Conservation (phyloP, 2,329 filamentous ascomycete species). For the Botrytis galanthina region DNA sequence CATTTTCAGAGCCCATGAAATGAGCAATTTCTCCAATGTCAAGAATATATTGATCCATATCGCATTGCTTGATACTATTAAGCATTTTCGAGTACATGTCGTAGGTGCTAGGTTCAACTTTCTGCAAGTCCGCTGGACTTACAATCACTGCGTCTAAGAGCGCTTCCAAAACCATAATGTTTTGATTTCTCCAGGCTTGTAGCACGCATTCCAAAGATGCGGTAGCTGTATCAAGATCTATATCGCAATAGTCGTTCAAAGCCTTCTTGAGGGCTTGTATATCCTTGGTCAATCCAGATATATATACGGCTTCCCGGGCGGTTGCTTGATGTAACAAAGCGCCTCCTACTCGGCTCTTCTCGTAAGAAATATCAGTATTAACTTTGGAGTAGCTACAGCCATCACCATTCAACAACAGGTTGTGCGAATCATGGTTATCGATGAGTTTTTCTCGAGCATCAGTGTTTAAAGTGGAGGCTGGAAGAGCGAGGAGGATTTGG, state of each 20-base stretch:
- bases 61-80: slow-evolving; percentile 4
- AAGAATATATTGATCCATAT: slow-evolving; percentile 14
- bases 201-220: slow-evolving; percentile 23
- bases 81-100: slow-evolving; percentile 12
- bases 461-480: background rate
- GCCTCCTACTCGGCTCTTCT: background rate
- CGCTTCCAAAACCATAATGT: background rate
- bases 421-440: background rate
- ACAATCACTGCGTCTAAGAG: slow-evolving; percentile 2
- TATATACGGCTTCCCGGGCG: slow-evolving; percentile 21
- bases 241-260: background rate
- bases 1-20: slow-evolving; percentile 3
- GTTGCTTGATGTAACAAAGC: slow-evolving; percentile 21
- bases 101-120: background rate
- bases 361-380: background rate
- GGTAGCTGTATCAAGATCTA: slow-evolving; percentile 21
- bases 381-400: slow-evolving; percentile 9
- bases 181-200: slow-evolving; percentile 19
- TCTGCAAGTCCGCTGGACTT: background rate
- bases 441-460: background rate
- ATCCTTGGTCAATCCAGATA: slow-evolving; percentile 18
- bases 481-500: slow-evolving; percentile 11
- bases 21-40: slow-evolving; percentile 10
- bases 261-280: slow-evolving; percentile 13
- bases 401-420: background rate